phyloP scores from a whole-genome alignment of 1,139 yeast species.

The Hemisphaericaspora xylofermentans region DNA sequence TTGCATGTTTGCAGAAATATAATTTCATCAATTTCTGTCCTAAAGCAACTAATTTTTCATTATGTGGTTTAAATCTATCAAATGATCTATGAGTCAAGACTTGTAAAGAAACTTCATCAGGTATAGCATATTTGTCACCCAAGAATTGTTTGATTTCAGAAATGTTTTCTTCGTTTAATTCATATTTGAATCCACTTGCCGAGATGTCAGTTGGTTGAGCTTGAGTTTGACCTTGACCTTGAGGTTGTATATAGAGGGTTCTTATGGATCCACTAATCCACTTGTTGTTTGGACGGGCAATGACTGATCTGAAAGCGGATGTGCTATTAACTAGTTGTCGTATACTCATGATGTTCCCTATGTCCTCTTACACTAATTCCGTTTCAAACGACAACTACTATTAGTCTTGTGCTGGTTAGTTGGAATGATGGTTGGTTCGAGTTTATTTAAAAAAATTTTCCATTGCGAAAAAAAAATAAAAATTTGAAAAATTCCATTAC shows the following conservation, averaged over 20 bases:
- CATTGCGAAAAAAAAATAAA: constrained; percentile 1
- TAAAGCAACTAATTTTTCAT: constrained; percentile 75
- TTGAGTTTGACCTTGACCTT: no score
- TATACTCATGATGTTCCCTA: constrained; percentile 13
- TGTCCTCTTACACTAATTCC: not conserved
- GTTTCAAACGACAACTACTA: not conserved
- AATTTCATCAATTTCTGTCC: constrained; percentile 75
- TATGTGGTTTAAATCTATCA: constrained; percentile 85
- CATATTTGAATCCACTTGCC: constrained; percentile 61
- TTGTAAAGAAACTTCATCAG: constrained; percentile 65
- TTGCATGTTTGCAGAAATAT: constrained; percentile 54
- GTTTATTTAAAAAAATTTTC: constrained; percentile 6
- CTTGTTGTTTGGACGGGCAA: not conserved
- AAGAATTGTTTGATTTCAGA: constrained; percentile 49
- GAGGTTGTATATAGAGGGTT: constrained; percentile 51
- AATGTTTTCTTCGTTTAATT: constrained; percentile 48
- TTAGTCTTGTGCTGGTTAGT: not conserved
- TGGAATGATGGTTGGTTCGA: no score
- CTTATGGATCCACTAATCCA: constrained; percentile 12
- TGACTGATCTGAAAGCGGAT: not conserved
- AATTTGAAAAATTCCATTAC: constrained; percentile 1
- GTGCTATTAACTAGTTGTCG: constrained; percentile 14
- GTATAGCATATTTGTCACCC: constrained; percentile 39
- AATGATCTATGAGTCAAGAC: constrained; percentile 89
- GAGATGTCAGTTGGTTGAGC: constrained; percentile 68